A percentile compares a stretch with the other conserved stretches of the same genome.
These are phyloP conservation scores for Paragyromitra xinjiangensis DNA, from an alignment of 495 filamentous ascomycete species.

Conservation along the genomic window DNA sequence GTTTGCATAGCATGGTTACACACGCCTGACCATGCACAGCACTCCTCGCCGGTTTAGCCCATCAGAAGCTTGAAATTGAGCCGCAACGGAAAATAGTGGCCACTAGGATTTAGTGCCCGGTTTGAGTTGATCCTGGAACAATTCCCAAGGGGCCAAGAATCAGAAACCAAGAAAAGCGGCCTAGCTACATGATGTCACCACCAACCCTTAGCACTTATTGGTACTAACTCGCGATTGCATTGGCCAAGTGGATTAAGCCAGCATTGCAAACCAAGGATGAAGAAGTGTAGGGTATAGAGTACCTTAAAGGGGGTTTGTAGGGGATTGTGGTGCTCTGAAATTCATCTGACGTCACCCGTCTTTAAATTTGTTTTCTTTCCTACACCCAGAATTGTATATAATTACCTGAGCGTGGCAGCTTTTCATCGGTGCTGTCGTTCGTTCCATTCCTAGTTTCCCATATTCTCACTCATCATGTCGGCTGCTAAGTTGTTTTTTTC, in stretches of 20 bases:
- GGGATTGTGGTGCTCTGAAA: background rate
- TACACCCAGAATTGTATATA: slow-evolving; percentile 21
- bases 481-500: slow-evolving; percentile 8
- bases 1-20: background rate
- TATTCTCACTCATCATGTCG: slow-evolving; percentile 11
- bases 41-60: background rate
- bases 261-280: background rate
- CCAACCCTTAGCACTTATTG: background rate
- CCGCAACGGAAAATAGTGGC: slow-evolving; percentile 6
- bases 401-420: background rate
- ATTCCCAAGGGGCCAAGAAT: background rate
- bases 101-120: background rate
- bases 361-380: background rate
- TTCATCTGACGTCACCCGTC: slow-evolving; percentile 27
- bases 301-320: background rate
- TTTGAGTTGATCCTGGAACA: background rate
- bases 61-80: slow-evolving; percentile 28
- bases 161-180: slow-evolving; percentile 7
- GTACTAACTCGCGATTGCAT: background rate
- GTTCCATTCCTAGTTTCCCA: background rate
- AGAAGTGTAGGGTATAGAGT: background rate
- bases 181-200: slow-evolving; percentile 27
- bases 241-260: background rate
- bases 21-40: background rate
- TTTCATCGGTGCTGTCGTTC: background rate